Evolutionary conservation across 108 stramenopile species (phyloP).

Genomic region (Cyclotella sp.): DNA sequence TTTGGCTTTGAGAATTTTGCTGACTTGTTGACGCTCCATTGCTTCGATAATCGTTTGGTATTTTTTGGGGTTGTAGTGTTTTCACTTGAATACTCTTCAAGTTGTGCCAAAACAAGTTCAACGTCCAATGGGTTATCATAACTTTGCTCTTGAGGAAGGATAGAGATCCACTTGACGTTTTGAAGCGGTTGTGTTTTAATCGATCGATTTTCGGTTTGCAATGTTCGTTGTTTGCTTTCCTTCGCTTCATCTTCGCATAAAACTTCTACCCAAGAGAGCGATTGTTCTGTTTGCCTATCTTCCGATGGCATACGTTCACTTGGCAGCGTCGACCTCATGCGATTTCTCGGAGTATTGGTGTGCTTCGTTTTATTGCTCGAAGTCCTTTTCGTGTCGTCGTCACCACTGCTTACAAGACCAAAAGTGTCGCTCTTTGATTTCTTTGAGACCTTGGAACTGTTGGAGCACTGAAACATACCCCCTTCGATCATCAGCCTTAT

Average conservation of each 20-base stretch:
- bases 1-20: slow-evolving; percentile 6
- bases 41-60: slow-evolving; percentile 15
- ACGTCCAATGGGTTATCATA: slow-evolving; percentile 57
- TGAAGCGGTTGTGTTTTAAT: background rate
- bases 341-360: background rate
- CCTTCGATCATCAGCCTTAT: slow-evolving; percentile 31
- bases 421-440: background rate
- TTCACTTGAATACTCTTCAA: slow-evolving; percentile 1
- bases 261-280: slow-evolving; percentile 58
- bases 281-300: background rate
- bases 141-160: slow-evolving; percentile 27
- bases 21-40: slow-evolving; percentile 11
- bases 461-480: slow-evolving; percentile 4
- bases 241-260: slow-evolving; percentile 38
- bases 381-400: background rate
- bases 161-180: slow-evolving; percentile 38
- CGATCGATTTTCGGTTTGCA: background rate
- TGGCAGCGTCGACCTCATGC: background rate
- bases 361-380: background rate
- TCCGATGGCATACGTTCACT: background rate
- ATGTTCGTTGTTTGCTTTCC: slow-evolving; percentile 4
- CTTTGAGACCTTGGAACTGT: slow-evolving; percentile 9
- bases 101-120: slow-evolving; percentile 50
- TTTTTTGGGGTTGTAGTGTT: slow-evolving; percentile 8
- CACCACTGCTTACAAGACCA: background rate